Evolutionary conservation across 2,329 filamentous ascomycete genomes (phyloP).

Genomic region (Penicillium frequentans): DNA sequence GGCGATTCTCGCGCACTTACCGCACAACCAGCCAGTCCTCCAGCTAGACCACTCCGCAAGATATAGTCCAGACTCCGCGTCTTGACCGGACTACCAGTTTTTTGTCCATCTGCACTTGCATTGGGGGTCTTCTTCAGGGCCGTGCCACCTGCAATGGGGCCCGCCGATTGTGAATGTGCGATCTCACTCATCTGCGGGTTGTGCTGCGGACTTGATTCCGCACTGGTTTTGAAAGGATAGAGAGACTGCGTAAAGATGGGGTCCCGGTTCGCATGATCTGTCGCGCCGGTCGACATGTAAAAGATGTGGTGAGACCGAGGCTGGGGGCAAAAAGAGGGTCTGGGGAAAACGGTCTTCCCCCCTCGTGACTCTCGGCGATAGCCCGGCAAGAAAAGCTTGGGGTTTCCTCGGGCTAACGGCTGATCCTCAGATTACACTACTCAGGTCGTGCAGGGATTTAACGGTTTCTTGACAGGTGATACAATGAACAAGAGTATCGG

Average conservation of each 20-base stretch:
- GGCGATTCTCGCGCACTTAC: conserved; percentile 53
- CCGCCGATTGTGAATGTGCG: conserved; percentile 24
- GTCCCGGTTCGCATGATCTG: conserved; percentile 31
- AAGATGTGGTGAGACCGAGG: not conserved
- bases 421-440: conserved; percentile 10
- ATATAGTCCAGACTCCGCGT: conserved; percentile 82
- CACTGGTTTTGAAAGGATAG: conserved; percentile 8
- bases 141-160: conserved; percentile 20
- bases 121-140: conserved; percentile 15
- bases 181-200: conserved; percentile 33
- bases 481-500: not conserved
- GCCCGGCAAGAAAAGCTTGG: conserved; percentile 16
- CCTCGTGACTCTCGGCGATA: conserved; percentile 29
- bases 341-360: conserved; percentile 20
- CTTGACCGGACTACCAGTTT: conserved; percentile 42
- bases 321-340: conserved; percentile 12
- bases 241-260: conserved; percentile 8
- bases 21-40: conserved; percentile 87
- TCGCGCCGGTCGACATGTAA: conserved; percentile 27
- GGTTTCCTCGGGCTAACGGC: conserved; percentile 30
- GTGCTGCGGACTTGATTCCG: conserved; percentile 19
- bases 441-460: not conserved
- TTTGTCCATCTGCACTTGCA: conserved; percentile 13
- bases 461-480: no score
- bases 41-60: conserved; percentile 78